A percentile compares a stretch with the other conserved stretches of the same genome.
Conservation (phyloP, 2,329 filamentous ascomycete genomes). For the Grosmannia penicillata region DNA sequence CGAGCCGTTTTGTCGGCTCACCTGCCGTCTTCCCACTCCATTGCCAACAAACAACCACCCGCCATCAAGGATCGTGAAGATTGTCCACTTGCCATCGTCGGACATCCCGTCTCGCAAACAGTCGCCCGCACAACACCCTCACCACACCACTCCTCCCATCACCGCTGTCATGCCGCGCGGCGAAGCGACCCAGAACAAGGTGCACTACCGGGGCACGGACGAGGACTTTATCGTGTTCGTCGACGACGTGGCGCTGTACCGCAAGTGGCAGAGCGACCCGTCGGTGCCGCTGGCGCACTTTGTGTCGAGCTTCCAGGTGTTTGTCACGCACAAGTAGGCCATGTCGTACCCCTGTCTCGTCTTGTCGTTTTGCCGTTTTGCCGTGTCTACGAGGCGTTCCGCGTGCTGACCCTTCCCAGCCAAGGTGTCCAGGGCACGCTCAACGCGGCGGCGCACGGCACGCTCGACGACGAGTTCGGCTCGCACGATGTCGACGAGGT, state of each 20-base stretch:
- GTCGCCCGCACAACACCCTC: conserved; percentile 5
- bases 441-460: conserved; percentile 59
- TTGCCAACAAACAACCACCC: no score
- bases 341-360: neutral
- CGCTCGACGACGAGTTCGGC: conserved; percentile 77
- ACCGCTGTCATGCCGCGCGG: conserved; percentile 65
- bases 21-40: no score
- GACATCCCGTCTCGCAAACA: conserved; percentile 3
- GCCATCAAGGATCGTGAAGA: no score
- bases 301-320: conserved; percentile 77
- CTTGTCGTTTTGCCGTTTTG: neutral
- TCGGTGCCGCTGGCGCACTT: conserved; percentile 71
- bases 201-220: conserved; percentile 65
- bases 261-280: conserved; percentile 74
- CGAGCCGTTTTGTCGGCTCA: no score
- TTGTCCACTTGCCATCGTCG: no score
- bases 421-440: conserved; percentile 73
- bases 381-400: no score
- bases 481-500: conserved; percentile 66
- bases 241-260: conserved; percentile 45
- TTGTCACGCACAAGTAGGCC: conserved; percentile 73
- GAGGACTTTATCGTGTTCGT: conserved; percentile 47
- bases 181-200: conserved; percentile 56
- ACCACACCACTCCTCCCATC: no score
- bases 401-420: conserved; percentile 27